Conservation (phyloP, 352 stramenopile genomes). For the Phytophthora sansomeana region DNA sequence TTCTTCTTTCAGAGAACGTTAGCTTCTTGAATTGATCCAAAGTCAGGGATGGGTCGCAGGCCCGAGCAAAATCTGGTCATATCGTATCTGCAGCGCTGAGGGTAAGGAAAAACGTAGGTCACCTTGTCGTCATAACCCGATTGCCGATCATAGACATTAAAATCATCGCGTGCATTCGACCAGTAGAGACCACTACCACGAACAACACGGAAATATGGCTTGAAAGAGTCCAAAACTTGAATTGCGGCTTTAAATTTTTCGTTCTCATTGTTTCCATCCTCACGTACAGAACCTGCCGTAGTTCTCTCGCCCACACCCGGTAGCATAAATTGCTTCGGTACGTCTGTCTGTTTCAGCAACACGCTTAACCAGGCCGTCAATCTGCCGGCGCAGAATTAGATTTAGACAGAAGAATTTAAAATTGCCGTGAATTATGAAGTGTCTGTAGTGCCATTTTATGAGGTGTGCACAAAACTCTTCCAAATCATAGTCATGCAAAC, state of each 20-base stretch:
- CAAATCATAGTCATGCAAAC: no score
- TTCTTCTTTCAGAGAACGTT: background rate
- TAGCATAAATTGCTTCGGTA: background rate
- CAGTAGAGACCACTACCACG: constrained; percentile 25
- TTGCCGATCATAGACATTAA: constrained; percentile 31
- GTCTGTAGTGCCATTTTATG: no score
- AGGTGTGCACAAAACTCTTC: no score
- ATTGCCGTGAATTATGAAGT: constrained; percentile 8
- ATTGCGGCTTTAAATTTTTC: constrained; percentile 2
- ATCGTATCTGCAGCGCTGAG: constrained; percentile 28
- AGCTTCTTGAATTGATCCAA: background rate
- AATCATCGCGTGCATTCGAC: constrained; percentile 14
- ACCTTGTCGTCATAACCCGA: constrained; percentile 11
- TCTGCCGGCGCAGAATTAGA: constrained; percentile 27
- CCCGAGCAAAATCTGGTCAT: constrained; percentile 32
- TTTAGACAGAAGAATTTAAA: constrained; percentile 45
- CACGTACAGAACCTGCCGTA: no score
- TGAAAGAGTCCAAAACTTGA: constrained; percentile 11
- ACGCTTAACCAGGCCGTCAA: constrained; percentile 21
- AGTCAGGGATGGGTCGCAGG: constrained; percentile 20
- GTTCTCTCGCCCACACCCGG: background rate
- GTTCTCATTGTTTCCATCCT: background rate
- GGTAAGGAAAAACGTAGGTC: constrained; percentile 30
- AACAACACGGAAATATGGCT: constrained; percentile 31
- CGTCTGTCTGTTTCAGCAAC: background rate